These are phyloP conservation scores for Aspergillus latus DNA, from an alignment of 2,329 filamentous ascomycete species.

Conservation along the genomic window DNA sequence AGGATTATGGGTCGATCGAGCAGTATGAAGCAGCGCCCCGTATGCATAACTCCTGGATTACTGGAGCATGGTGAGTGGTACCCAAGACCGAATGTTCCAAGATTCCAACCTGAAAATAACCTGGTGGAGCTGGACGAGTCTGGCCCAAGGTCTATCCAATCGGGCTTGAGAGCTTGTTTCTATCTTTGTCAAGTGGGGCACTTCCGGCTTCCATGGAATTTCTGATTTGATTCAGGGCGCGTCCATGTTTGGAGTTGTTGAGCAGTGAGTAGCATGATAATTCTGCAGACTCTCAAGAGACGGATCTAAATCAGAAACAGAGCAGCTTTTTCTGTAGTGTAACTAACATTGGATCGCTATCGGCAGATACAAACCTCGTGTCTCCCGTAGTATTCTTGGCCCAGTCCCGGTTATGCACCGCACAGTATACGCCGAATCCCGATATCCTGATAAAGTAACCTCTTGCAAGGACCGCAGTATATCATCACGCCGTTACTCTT, in stretches of 20 bases:
- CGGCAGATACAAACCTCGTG: neutral
- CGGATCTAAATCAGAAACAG: neutral
- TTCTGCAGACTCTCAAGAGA: neutral
- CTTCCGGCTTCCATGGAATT: neutral
- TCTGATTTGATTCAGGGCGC: neutral
- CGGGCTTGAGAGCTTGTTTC: neutral
- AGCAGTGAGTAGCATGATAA: neutral
- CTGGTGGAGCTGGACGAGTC: neutral
- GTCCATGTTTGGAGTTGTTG: neutral
- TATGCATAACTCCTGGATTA: neutral
- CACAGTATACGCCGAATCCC: neutral
- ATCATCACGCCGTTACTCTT: neutral
- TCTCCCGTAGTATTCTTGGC: neutral
- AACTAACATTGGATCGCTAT: neutral
- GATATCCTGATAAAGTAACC: neutral
- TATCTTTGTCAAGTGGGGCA: neutral
- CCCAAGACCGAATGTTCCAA: neutral
- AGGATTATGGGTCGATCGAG: neutral
- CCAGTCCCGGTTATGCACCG: neutral
- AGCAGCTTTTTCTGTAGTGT: neutral
- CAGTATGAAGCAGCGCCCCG: no score
- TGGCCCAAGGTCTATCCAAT: neutral
- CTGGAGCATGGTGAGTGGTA: neutral
- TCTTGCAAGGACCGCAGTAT: neutral
- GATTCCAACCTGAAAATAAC: neutral